Conservation (phyloP, 2,329 filamentous ascomycete genomes). For the Cladosporium sp. region DNA sequence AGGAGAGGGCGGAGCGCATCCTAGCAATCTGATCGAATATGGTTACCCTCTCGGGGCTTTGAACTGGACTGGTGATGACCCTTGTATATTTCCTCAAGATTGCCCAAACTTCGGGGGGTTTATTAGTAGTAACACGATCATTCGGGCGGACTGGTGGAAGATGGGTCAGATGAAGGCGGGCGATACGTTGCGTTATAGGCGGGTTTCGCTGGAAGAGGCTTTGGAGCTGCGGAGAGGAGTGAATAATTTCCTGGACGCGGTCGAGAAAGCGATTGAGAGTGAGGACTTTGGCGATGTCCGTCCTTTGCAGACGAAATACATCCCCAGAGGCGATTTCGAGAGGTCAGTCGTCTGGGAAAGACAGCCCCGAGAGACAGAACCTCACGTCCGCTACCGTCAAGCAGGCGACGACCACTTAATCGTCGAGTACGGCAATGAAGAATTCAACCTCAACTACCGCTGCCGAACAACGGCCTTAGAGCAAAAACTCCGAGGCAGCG, state of each 20-base stretch:
- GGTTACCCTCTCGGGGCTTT: constrained; percentile 55
- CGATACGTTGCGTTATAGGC: constrained; percentile 48
- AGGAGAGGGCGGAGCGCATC: constrained; percentile 60
- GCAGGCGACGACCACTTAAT: constrained; percentile 48
- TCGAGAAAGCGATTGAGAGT: constrained; percentile 39
- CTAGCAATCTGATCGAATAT: constrained; percentile 49
- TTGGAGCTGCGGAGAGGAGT: constrained; percentile 40
- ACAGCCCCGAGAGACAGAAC: constrained; percentile 22
- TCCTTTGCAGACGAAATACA: constrained; percentile 26
- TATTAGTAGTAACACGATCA: constrained; percentile 51
- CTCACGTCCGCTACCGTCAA: constrained; percentile 33
- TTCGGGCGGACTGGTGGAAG: constrained; percentile 57
- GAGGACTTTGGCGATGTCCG: constrained; percentile 29
- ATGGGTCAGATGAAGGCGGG: constrained; percentile 58
- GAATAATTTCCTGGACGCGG: constrained; percentile 41
- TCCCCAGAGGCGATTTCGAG: constrained; percentile 22
- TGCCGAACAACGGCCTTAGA: constrained; percentile 53
- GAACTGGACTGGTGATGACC: constrained; percentile 59
- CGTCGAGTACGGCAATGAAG: constrained; percentile 54
- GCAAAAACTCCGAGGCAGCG: constrained; percentile 40
- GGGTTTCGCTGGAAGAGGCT: constrained; percentile 50
- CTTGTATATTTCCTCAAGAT: constrained; percentile 56
- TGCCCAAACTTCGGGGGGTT: constrained; percentile 59
- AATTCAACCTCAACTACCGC: constrained; percentile 53
- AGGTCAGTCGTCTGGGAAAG: constrained; percentile 30